Conservation (phyloP, 306 rosid genomes). For the Cucumis hystrix region DNA sequence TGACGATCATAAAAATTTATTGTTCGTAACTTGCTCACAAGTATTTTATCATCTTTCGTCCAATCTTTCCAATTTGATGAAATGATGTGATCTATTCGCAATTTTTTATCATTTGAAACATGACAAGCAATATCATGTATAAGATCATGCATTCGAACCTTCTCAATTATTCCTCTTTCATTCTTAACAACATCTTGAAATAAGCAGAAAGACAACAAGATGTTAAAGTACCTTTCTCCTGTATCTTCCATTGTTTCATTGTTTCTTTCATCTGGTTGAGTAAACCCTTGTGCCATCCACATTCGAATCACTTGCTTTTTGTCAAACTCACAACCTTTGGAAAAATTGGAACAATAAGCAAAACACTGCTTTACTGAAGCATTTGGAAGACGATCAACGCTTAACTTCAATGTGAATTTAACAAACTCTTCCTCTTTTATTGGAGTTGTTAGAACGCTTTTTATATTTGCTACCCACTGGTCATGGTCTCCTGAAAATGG, state of each 20-base stretch:
- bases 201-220: background rate
- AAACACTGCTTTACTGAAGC: constrained; percentile 10
- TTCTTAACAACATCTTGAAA: constrained; percentile 4
- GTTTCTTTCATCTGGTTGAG: background rate
- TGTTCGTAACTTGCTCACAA: no score
- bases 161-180: rapidly evolving
- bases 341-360: constrained; percentile 9
- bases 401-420: background rate
- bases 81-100: background rate
- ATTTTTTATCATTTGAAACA: background rate
- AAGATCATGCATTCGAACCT: constrained; percentile 11
- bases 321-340: background rate
- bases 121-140: constrained; percentile 6
- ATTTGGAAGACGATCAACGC: background rate
- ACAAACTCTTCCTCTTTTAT: background rate
- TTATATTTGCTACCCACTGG: background rate
- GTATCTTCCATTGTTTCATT: background rate
- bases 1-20: no score
- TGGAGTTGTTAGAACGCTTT: background rate
- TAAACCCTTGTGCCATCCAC: constrained; percentile 14
- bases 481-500: background rate
- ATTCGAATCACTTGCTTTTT: background rate
- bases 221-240: background rate
- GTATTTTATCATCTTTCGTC: no score
- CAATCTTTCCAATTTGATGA: background rate